Base-by-base conservation (phyloP, 768 basidiomycete genomes). In the Pleurotus tuber-regium region DNA sequence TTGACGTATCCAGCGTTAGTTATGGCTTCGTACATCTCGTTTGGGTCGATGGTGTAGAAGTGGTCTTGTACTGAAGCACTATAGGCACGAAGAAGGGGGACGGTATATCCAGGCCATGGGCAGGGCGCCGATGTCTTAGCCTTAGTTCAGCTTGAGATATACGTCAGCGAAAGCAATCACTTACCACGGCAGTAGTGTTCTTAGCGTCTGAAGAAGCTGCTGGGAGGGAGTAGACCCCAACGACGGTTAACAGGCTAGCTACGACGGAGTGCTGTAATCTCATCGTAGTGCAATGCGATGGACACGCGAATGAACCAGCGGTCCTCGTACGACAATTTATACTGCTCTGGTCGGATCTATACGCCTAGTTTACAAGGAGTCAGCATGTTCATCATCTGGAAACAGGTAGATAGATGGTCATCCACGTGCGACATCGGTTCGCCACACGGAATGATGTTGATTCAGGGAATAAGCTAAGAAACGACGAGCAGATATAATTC, bases 31-130 rank as follows among this genome's bases (percentile, higher is more conserved):
- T 44, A 44, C 23, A 44, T 24, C 18, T 44, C 43, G 28, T 28
- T 26, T 23, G 25, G 7, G 26, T 44, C 10, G 10, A 26, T 44
- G 14, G 43, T 44, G 16, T 44, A 44, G 24, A 44, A 44, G 25
- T 44, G 43, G n/a, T 28, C 43, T 7, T 44, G 10, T 11, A 44
- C n/a, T 2, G 43, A 44, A 44, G 43, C 24, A 28, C 28, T 44
- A 16, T 28, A 44, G 18, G 25, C 28, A 16, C 28, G 43, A 6
- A 44, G 28, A 16, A 44, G 16, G 3, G 43, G 43, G 10, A 28
- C 43, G 24, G 43, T 1, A 26, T 44, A 14, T 28, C 18, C 24
- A 30, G 43, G 43, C 25, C 24, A 28, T 18, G 28, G 43, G 28
- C 43, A 44, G 14, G 23, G 23, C 16, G 16, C 23, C 16, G 21